phyloP scores from a whole-genome alignment of 345 rosid genomes.

The Gossypium longicalyx region DNA sequence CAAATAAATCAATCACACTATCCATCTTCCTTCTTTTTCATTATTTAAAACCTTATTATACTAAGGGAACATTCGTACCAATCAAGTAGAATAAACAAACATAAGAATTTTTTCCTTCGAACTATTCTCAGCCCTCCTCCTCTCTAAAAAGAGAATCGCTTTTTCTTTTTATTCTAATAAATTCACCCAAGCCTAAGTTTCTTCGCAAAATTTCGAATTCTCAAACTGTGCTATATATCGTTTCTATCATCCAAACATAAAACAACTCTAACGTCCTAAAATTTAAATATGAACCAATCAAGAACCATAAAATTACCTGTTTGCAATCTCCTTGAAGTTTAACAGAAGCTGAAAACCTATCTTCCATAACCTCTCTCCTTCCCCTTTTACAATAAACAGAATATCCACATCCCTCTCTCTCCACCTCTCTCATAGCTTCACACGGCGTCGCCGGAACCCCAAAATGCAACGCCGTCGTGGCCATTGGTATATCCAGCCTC shows the following conservation, averaged over 20 bases:
- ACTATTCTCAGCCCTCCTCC: too few relatives aligned
- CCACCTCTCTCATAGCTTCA: conserved; percentile 37
- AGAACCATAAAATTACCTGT: conserved; percentile 42
- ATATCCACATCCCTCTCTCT: conserved; percentile 56
- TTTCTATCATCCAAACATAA: background rate
- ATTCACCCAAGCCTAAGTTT: background rate
- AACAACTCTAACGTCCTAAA: background rate
- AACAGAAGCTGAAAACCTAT: conserved; percentile 65
- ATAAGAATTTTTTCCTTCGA: too few relatives aligned
- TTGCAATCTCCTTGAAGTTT: conserved; percentile 54
- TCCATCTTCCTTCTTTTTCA: background rate
- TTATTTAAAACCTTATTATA: background rate
- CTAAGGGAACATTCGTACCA: background rate
- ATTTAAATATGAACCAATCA: background rate
- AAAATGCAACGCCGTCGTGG: conserved; percentile 25
- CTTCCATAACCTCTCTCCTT: conserved; percentile 86
- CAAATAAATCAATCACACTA: background rate
- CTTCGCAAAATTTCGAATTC: background rate
- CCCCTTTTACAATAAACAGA: conserved; percentile 86
- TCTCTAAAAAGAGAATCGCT: too few relatives aligned
- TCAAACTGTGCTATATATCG: background rate
- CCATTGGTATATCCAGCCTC: conserved; percentile 57
- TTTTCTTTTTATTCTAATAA: too few relatives aligned
- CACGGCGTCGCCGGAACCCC: conserved; percentile 38
- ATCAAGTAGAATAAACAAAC: too few relatives aligned